A percentile compares a stretch with the other conserved stretches of the same genome.
Evolutionary conservation across 768 basidiomycete species (phyloP).

Genomic region (Termitomyces eurrhizus): DNA sequence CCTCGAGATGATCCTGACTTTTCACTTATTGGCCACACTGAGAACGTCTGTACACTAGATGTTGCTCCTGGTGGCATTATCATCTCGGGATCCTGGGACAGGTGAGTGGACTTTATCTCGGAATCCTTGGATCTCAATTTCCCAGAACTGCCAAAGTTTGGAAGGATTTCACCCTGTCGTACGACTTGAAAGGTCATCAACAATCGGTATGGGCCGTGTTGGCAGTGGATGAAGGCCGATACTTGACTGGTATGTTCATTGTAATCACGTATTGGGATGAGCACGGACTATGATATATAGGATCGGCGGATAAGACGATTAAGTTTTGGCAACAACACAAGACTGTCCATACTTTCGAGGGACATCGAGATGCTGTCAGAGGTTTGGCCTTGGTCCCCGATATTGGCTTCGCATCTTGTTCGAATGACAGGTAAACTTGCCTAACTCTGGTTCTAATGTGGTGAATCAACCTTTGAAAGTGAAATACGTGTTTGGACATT

Average conservation of each 20-base stretch:
- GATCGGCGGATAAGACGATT: conserved; percentile 93
- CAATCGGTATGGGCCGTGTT: conserved; percentile 95
- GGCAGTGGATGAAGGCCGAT: conserved; percentile 69
- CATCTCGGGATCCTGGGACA: conserved; percentile 97
- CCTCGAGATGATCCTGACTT: conserved; percentile 72
- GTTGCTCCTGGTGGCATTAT: conserved; percentile 67
- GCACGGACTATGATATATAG: conserved; percentile 32
- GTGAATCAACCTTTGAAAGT: conserved; percentile 36
- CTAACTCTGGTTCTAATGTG: background rate
- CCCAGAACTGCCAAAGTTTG: conserved; percentile 91
- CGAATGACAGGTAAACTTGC: conserved; percentile 77
- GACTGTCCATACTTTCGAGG: conserved; percentile 67
- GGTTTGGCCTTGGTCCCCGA: conserved; percentile 77
- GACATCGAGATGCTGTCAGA: conserved; percentile 91
- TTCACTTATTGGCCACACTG: conserved; percentile 82
- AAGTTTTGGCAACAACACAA: conserved; percentile 84
- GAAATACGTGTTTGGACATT: conserved; percentile 92
- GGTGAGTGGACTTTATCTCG: conserved; percentile 42
- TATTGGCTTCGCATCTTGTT: conserved; percentile 92
- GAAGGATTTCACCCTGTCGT: conserved; percentile 68
- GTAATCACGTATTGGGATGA: background rate
- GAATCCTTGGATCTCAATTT: background rate
- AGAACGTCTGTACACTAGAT: conserved; percentile 86
- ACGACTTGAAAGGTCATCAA: conserved; percentile 80
- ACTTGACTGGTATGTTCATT: conserved; percentile 68